Evolutionary conservation across 202 grass and related monocot species (phyloP), one percentile per base, ranked within the genome.

Genomic region (Zoysia matrella): DNA sequence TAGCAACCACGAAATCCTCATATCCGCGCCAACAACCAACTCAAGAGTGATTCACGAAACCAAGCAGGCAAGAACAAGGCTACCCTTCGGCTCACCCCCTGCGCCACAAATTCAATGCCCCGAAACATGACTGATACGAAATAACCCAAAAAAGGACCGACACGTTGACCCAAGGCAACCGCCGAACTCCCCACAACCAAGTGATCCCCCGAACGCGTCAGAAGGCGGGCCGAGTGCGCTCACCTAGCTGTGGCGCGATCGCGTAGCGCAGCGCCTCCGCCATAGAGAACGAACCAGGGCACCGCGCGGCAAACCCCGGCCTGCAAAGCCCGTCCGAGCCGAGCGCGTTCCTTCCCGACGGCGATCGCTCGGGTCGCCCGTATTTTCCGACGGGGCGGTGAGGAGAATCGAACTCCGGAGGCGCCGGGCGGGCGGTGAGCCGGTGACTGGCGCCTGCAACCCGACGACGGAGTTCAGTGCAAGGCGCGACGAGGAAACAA

Each of bases 171-270:
- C 11, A 72, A 74, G 43, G 54, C 30, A 72, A 30, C 67, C 57
- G 22, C 57, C 48, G 30, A 56, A 56, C 46, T 30, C 22, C 22
- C 22, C 22, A 30, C 22, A 30, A 30, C 22, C 22, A 30, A 30
- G 22, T 30, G 15, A 49, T 4, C 55, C 16, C 16, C 3, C 41
- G 48, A 48, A 42, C 30, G 72, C 30, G 74, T 67, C 51, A 30
- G 22, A 30, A 30, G 22, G 22, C 22, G 22, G 22, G 22, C 22
- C 22, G 22, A 30, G 22, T 30, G 22, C 43, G 15, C 92, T 90
- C 80, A 99, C 96, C 96, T 76, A 99, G 90, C 85, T 94, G 92
- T 77, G 96, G 92, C 74, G 85, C 81, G 77, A 99, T 87, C 70
- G 85, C 89, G 78, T 90, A 92, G 56, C 96, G 92, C 91, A 87